These are phyloP conservation scores for Acacia melanoxylon DNA, from an alignment of 306 rosid genomes.

Conservation along the genomic window DNA sequence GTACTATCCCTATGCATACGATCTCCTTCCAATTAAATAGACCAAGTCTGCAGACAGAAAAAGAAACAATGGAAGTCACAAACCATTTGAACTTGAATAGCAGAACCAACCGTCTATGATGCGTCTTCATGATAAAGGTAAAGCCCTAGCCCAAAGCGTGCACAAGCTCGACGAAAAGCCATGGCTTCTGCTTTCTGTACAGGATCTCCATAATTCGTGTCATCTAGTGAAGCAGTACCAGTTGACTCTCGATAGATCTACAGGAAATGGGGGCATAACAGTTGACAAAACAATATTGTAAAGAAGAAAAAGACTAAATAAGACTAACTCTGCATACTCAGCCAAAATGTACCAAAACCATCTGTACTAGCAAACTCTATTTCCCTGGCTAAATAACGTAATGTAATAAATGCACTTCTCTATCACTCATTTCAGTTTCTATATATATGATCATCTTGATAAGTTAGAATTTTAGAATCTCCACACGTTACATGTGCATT, in stretches of 20 bases:
- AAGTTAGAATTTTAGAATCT: not conserved
- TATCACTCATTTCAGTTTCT: not conserved
- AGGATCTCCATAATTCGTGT: slow-evolving; percentile 83
- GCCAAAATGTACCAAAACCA: not conserved
- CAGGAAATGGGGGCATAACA: not conserved
- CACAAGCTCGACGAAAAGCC: slow-evolving; percentile 97
- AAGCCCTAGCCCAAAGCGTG: slow-evolving; percentile 82
- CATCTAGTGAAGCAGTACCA: slow-evolving; percentile 73
- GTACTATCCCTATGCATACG: slow-evolving; percentile 5
- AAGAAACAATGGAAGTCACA: not conserved
- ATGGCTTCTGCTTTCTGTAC: slow-evolving; percentile 91
- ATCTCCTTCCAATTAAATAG: not conserved
- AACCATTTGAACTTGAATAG: slow-evolving; percentile 24
- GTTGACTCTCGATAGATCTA: slow-evolving; percentile 81
- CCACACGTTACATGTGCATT: not conserved
- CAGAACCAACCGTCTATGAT: slow-evolving; percentile 33
- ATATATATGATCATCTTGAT: not conserved
- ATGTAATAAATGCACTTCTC: not conserved
- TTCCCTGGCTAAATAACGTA: not conserved
- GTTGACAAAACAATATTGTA: not conserved
- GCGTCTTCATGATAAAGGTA: slow-evolving; percentile 81
- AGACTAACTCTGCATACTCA: not conserved
- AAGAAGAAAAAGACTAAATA: not conserved
- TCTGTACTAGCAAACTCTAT: not conserved
- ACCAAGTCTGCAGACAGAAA: slow-evolving; percentile 8